These are phyloP conservation scores for Nakaseomyces bracarensis DNA, from an alignment of 1,139 yeast species.

Conservation along the genomic window DNA sequence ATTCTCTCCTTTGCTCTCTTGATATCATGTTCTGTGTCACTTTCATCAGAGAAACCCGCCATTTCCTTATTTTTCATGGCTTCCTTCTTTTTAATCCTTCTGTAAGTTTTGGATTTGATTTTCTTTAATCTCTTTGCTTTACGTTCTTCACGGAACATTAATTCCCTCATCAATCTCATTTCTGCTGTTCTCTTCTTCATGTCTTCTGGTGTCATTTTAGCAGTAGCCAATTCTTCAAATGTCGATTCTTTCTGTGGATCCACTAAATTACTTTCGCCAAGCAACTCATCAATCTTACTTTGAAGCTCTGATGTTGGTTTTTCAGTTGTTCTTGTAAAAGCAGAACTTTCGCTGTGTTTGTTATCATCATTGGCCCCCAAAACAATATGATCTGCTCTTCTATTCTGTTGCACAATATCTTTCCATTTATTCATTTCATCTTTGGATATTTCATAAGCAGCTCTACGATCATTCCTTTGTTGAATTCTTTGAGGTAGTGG, in stretches of 20 bases:
- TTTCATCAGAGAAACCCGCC: conserved; percentile 52
- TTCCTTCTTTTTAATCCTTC: conserved; percentile 81
- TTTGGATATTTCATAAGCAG: conserved; percentile 83
- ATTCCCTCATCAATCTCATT: conserved; percentile 83
- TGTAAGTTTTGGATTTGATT: conserved; percentile 85
- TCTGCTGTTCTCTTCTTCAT: conserved; percentile 70
- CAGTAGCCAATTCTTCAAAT: conserved; percentile 82
- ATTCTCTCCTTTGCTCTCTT: conserved; percentile 86
- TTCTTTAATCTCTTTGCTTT: conserved; percentile 86
- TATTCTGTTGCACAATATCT: conserved; percentile 67
- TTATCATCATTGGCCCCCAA: conserved; percentile 46
- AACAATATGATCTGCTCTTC: conserved; percentile 75
- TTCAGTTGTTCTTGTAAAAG: conserved; percentile 44
- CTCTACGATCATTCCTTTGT: conserved; percentile 76
- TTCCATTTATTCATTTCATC: conserved; percentile 86
- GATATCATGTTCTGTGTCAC: conserved; percentile 58
- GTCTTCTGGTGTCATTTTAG: conserved; percentile 75
- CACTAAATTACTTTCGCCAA: conserved; percentile 55
- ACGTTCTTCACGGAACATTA: conserved; percentile 91
- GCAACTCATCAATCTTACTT: conserved; percentile 50
- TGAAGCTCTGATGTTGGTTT: conserved; percentile 58
- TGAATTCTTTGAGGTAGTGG: conserved; percentile 85
- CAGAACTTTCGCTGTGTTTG: conserved; percentile 42
- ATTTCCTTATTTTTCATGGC: conserved; percentile 58
- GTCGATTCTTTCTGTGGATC: conserved; percentile 73